phyloP scores from a whole-genome alignment of 164 flowering plant genomes.

The Protea cynaroides region DNA sequence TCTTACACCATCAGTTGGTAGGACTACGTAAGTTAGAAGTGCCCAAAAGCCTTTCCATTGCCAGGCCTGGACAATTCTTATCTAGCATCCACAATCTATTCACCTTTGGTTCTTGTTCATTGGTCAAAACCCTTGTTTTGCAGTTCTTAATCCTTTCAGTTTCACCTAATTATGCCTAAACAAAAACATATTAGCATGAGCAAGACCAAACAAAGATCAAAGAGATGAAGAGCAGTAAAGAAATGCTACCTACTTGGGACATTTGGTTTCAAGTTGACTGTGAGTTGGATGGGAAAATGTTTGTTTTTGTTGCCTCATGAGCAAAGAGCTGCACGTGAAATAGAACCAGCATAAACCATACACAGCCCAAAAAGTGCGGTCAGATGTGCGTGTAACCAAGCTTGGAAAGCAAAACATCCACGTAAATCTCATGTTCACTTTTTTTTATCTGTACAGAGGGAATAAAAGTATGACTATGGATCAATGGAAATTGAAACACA shows the following conservation, averaged over 20 bases:
- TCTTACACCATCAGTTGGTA: constrained; percentile 95
- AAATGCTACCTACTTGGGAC: constrained; percentile 37
- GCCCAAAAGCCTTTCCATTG: constrained; percentile 89
- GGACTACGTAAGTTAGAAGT: constrained; percentile 75
- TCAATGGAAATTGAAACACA: constrained; percentile 15
- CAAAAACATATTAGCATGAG: not conserved
- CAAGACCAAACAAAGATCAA: not conserved
- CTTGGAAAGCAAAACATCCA: too few species aligned
- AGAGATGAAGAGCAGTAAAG: not conserved
- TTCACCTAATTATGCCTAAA: constrained; percentile 39
- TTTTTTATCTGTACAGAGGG: too few species aligned
- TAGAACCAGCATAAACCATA: too few species aligned
- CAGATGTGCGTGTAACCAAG: too few species aligned
- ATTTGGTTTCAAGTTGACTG: constrained; percentile 78
- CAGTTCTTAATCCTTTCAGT: constrained; percentile 52
- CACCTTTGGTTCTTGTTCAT: constrained; percentile 59
- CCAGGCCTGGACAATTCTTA: constrained; percentile 69
- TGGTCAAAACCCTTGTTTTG: constrained; percentile 62
- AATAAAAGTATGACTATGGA: too few species aligned
- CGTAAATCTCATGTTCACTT: too few species aligned
- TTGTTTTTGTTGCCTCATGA: constrained; percentile 38
- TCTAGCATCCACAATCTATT: constrained; percentile 78
- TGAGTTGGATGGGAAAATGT: constrained; percentile 61
- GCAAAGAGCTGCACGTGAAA: constrained; percentile 75
- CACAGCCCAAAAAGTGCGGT: too few species aligned